Base-by-base conservation (phyloP, 1,284 basidiomycete species). In the Ustilago tritici region DNA sequence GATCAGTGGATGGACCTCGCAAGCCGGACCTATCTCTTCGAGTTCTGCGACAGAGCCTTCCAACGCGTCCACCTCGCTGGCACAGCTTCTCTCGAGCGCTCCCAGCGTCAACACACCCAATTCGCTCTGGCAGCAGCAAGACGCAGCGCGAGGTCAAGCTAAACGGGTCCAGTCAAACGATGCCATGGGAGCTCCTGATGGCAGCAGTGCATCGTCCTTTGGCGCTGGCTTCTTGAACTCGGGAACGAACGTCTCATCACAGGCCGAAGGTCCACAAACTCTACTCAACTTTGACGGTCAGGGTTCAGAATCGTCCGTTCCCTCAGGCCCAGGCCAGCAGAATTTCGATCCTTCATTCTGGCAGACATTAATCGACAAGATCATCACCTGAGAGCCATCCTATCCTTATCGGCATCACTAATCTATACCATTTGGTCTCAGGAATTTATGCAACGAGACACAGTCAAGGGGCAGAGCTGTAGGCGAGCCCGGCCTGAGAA, bases 351-450 rank as follows among this genome's bases (percentile, higher is more conserved):
- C 73, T 1, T 61, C 70, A 8, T 79, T 79, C 66, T 79, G 70
- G 73, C 77, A 76, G 59, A 73, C 66, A 14, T 57, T 79, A 47
- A 79, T 79, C 49, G 73, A 79, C 70, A 79, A 79, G 70, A 79
- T 79, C 60, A 68, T 76, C 65, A 78, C 70, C 40, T 78, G 62
- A 77, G 19, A 6, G 15, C 5, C 14, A 41, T n/a, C 43, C n/a
- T 19, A 10, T 19, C 11, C 17, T 76, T 54, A 65, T 73, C 59
- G 76, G 64, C 35, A 76, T 62, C 73, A 14, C 35, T 35, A 38
- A 38, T 19, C 38, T 50, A 50, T 50, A 50, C 49, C 49, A 31
- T 35, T 55, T 28, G 14, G 5, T 1, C 8, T 12, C 23, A 14
- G 9, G 17, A 50, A 50, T 32, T 31, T 31, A 32, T 8, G 6